These are phyloP conservation scores for Crithidia thermophila DNA, from an alignment of 208 protist species.

Conservation along the genomic window DNA sequence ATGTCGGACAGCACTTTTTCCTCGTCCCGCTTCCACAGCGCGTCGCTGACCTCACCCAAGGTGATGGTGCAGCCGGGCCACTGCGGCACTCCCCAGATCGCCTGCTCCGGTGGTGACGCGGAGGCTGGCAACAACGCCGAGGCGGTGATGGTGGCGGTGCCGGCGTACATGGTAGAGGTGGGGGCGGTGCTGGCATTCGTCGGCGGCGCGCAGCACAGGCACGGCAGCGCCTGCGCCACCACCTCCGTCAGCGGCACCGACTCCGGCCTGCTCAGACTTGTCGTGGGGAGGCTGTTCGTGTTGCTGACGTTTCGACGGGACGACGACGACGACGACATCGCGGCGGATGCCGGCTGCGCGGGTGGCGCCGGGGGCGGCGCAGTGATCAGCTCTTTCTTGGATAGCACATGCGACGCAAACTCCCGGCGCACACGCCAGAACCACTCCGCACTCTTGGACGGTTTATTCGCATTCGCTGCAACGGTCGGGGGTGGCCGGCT, in stretches of 20 bases:
- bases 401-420: background rate
- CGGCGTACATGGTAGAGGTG: too few relatives aligned
- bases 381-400: background rate
- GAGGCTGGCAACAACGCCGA: background rate
- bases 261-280: background rate
- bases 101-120: background rate
- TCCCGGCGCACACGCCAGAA: background rate
- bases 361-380: background rate
- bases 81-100: slow-evolving; percentile 9
- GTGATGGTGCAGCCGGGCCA: slow-evolving; percentile 15
- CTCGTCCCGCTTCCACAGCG: too few relatives aligned
- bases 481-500: background rate
- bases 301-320: too few relatives aligned
- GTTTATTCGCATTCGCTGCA: too few relatives aligned
- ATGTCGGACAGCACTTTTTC: too few relatives aligned
- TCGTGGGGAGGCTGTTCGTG: background rate
- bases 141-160: too few relatives aligned
- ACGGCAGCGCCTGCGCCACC: slow-evolving; percentile 18
- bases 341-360: too few relatives aligned
- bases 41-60: background rate
- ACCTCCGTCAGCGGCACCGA: background rate
- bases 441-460: slow-evolving; percentile 10
- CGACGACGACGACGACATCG: too few relatives aligned
- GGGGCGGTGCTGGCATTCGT: too few relatives aligned
- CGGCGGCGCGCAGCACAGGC: slow-evolving; percentile 5